Evolutionary conservation across 2,329 filamentous ascomycete genomes (phyloP).

Genomic region (Hypoxylon sp.): DNA sequence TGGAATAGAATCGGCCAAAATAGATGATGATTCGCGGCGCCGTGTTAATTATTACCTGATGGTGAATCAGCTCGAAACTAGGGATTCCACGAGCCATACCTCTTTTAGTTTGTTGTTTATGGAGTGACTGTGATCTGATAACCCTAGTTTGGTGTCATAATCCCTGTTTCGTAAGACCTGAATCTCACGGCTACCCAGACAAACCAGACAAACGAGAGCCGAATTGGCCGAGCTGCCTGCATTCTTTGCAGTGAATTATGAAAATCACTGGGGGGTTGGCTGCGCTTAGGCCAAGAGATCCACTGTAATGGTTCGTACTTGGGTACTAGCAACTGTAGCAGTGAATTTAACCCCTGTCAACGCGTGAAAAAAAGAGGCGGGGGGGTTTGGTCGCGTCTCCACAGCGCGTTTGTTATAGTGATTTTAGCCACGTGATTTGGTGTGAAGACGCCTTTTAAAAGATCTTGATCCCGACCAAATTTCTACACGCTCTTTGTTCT

Average conservation of each 20-base stretch:
- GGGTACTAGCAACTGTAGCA: neutral
- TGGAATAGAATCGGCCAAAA: conserved; percentile 8
- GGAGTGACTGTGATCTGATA: conserved; percentile 37
- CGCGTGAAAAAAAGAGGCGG: conserved; percentile 40
- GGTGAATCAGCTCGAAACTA: conserved; percentile 34
- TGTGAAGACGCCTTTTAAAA: conserved; percentile 41
- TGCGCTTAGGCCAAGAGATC: conserved; percentile 1
- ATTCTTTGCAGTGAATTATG: conserved; percentile 11
- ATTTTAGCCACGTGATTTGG: conserved; percentile 43
- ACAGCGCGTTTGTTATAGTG: conserved; percentile 27
- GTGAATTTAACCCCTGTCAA: conserved; percentile 1
- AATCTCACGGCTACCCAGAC: conserved; percentile 20
- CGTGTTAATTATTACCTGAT: conserved; percentile 31
- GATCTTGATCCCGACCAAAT: conserved; percentile 32
- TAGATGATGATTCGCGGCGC: conserved; percentile 27
- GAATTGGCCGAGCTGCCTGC: conserved; percentile 22
- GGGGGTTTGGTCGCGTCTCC: conserved; percentile 37
- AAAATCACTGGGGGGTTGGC: neutral
- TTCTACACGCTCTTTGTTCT: conserved; percentile 34
- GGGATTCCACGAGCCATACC: conserved; percentile 22
- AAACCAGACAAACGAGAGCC: conserved; percentile 7
- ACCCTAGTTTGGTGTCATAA: conserved; percentile 26
- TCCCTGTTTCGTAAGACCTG: conserved; percentile 30
- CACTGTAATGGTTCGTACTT: neutral
- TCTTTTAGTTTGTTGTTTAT: conserved; percentile 30